Conservation (phyloP, 2,329 filamentous ascomycete genomes). For the Fusarium bactridioides region DNA sequence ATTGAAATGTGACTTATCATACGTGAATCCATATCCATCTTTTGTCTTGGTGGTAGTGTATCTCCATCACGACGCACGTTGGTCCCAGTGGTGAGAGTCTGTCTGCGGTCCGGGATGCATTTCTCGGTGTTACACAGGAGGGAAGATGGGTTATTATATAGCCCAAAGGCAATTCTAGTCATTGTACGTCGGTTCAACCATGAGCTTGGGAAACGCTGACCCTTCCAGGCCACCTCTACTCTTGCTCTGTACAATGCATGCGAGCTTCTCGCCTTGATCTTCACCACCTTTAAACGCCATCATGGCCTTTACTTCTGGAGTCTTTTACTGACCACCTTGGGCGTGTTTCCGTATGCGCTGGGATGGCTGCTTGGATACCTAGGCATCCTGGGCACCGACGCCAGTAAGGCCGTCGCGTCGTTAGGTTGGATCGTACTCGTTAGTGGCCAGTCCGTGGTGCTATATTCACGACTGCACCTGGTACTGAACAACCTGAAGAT, state of each 20-base stretch:
- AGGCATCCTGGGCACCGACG: neutral
- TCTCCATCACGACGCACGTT: neutral
- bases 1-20: neutral
- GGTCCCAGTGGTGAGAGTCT: neutral
- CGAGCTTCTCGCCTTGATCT: conserved; percentile 9
- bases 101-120: neutral
- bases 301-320: conserved; percentile 14
- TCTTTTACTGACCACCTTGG: neutral
- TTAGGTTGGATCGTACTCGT: conserved; percentile 11
- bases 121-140: neutral
- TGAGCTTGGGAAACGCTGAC: neutral
- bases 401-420: conserved; percentile 5
- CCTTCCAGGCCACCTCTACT: neutral
- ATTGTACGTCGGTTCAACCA: neutral
- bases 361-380: conserved; percentile 14
- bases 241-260: conserved; percentile 10
- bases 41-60: neutral
- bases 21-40: neutral
- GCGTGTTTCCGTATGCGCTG: conserved; percentile 5
- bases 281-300: conserved; percentile 1
- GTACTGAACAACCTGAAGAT: neutral
- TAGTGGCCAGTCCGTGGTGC: conserved; percentile 10
- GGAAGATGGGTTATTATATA: neutral
- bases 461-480: conserved; percentile 5
- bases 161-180: conserved; percentile 6